Evolutionary conservation across 1,284 basidiomycete genomes (phyloP).

Genomic region (Athelia psychrophila): DNA sequence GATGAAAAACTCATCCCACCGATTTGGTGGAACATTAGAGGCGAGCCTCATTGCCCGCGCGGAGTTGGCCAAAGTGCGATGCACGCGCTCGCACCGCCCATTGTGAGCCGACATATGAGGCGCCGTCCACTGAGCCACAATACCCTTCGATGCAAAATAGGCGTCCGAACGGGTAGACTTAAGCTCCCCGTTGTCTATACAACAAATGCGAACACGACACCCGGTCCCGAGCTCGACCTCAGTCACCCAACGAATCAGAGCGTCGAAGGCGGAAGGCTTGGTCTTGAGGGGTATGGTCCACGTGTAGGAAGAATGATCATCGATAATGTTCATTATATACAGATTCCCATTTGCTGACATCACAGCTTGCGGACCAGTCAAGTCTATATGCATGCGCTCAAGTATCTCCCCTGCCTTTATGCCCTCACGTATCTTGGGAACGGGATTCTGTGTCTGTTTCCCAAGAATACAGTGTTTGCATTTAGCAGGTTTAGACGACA

Average conservation of each 20-base stretch:
- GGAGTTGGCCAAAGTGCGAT: slow-evolving; percentile 20
- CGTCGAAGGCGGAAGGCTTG: slow-evolving; percentile 16
- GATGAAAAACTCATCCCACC: slow-evolving; percentile 12
- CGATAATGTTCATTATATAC: slow-evolving; percentile 33
- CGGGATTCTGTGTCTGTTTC: slow-evolving; percentile 7
- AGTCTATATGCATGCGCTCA: slow-evolving; percentile 28
- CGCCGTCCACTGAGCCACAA: slow-evolving; percentile 15
- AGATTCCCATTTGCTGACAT: slow-evolving; percentile 22
- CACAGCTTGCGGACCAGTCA: slow-evolving; percentile 22
- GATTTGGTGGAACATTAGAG: neutral
- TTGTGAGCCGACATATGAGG: slow-evolving; percentile 27
- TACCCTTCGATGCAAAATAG: slow-evolving; percentile 17
- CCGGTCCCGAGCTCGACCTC: too few relatives aligned
- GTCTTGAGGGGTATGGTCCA: slow-evolving; percentile 29
- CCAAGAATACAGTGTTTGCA: slow-evolving; percentile 19
- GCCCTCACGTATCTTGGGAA: slow-evolving; percentile 7
- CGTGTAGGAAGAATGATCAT: slow-evolving; percentile 23
- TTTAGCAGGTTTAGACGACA: slow-evolving; percentile 14
- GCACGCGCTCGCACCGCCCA: slow-evolving; percentile 21
- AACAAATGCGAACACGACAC: too few relatives aligned
- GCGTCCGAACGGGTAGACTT: slow-evolving; percentile 17
- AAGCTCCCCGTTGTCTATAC: slow-evolving; percentile 30
- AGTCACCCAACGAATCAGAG: slow-evolving; percentile 2
- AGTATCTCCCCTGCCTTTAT: slow-evolving; percentile 17
- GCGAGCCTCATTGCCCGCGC: slow-evolving; percentile 1